Percentiles rank a stretch among this genome's conserved stretches.
These are phyloP conservation scores for Rhizopogon salebrosus DNA, from an alignment of 768 basidiomycete genomes.

Conservation along the genomic window DNA sequence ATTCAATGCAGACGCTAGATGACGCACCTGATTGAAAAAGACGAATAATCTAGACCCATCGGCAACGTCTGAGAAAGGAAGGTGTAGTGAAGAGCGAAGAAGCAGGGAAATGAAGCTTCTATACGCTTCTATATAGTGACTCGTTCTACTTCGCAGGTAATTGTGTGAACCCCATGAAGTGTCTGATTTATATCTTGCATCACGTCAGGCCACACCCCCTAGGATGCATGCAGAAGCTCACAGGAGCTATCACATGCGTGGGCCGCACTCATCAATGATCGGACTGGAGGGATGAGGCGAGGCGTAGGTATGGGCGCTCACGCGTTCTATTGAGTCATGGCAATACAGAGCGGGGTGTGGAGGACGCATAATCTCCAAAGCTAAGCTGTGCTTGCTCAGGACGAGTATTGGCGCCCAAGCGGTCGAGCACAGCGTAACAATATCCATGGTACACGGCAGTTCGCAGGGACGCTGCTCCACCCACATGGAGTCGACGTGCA, in stretches of 20 bases:
- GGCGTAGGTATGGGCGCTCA: background rate
- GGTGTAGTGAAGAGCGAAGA: background rate
- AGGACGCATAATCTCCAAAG: background rate
- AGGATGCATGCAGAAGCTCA: background rate
- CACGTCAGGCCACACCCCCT: background rate
- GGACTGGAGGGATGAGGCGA: background rate
- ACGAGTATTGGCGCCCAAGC: background rate
- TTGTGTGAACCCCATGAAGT: background rate
- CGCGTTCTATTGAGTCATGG: background rate
- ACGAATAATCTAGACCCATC: background rate
- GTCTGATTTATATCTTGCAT: background rate
- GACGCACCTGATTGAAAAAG: background rate
- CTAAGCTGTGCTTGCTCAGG: background rate
- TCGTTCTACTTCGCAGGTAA: background rate
- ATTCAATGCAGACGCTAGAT: background rate
- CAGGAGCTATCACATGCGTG: background rate
- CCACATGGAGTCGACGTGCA: background rate
- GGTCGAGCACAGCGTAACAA: background rate
- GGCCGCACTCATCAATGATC: background rate
- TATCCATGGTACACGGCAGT: background rate
- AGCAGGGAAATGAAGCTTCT: constrained; percentile 2
- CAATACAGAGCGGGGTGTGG: background rate
- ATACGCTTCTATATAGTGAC: background rate
- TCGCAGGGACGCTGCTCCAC: background rate
- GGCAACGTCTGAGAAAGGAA: background rate